These are phyloP conservation scores for Brachypodium distachyon DNA, from an alignment of 202 grass and related monocot species.

Conservation along the genomic window DNA sequence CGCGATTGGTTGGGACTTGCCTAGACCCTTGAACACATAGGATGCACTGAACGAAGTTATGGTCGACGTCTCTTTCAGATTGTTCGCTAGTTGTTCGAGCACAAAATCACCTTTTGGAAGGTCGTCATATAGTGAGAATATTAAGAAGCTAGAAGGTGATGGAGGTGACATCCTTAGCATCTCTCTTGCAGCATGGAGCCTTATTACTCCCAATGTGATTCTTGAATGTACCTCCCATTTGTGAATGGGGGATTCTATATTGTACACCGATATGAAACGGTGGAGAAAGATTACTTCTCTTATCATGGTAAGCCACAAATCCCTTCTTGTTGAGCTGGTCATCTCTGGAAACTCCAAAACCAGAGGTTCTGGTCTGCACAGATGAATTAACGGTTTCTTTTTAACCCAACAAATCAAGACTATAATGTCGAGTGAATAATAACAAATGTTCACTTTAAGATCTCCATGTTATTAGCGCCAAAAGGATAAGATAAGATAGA, in stretches of 20 bases:
- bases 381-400: conserved; percentile 6
- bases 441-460: background rate
- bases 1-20: conserved; percentile 25
- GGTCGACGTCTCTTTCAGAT: conserved; percentile 52
- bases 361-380: conserved; percentile 66
- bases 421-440: background rate
- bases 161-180: conserved; percentile 80
- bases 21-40: conserved; percentile 65
- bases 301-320: conserved; percentile 79
- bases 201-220: conserved; percentile 68
- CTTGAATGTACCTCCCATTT: conserved; percentile 71
- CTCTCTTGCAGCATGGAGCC: conserved; percentile 85
- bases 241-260: conserved; percentile 50
- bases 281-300: conserved; percentile 74
- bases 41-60: conserved; percentile 57
- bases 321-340: conserved; percentile 83
- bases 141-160: conserved; percentile 53
- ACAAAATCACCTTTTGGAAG: conserved; percentile 89
- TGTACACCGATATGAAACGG: conserved; percentile 55
- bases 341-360: conserved; percentile 88
- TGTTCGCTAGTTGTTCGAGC: conserved; percentile 65
- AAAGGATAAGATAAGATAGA: conserved; percentile 2
- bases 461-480: background rate
- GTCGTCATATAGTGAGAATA: conserved; percentile 73
- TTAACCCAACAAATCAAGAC: background rate